Conservation (phyloP, 768 basidiomycete genomes). For the Exidia glandulosa region DNA sequence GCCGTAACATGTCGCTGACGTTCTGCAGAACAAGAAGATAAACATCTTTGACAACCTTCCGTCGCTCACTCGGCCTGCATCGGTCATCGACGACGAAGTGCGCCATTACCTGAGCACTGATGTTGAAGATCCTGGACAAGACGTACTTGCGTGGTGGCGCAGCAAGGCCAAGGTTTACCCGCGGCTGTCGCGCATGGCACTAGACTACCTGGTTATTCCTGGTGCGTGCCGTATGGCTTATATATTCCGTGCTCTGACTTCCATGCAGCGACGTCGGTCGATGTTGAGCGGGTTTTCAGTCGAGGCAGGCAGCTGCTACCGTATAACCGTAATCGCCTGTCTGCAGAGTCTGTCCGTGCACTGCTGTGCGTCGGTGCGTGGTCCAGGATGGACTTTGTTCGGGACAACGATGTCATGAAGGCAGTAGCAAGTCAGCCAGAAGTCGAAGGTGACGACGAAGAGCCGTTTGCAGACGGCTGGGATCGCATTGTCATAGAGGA, state of each 20-base stretch:
- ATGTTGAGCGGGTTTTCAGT: slow-evolving; percentile 20
- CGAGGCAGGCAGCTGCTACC: slow-evolving; percentile 18
- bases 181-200: not conserved
- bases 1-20: too few relatives aligned
- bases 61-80: too few relatives aligned
- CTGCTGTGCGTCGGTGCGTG: slow-evolving; percentile 25
- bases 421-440: slow-evolving; percentile 10
- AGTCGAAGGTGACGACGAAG: slow-evolving; percentile 7
- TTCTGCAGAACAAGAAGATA: too few relatives aligned
- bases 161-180: not conserved
- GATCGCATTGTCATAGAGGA: not conserved
- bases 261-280: slow-evolving; percentile 17
- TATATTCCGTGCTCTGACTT: not conserved
- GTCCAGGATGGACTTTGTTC: slow-evolving; percentile 17
- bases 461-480: not conserved
- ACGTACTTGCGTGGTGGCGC: not conserved
- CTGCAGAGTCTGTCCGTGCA: slow-evolving; percentile 13
- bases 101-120: too few relatives aligned
- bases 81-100: too few relatives aligned
- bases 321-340: slow-evolving; percentile 16
- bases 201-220: not conserved
- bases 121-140: too few relatives aligned
- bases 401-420: slow-evolving; percentile 15
- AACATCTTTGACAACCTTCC: too few relatives aligned
- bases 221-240: not conserved